Evolutionary conservation across 2,329 filamentous ascomycete species (phyloP), one percentile per base, ranked within the genome.

Genomic region (Chalaropsis ovoidea): DNA sequence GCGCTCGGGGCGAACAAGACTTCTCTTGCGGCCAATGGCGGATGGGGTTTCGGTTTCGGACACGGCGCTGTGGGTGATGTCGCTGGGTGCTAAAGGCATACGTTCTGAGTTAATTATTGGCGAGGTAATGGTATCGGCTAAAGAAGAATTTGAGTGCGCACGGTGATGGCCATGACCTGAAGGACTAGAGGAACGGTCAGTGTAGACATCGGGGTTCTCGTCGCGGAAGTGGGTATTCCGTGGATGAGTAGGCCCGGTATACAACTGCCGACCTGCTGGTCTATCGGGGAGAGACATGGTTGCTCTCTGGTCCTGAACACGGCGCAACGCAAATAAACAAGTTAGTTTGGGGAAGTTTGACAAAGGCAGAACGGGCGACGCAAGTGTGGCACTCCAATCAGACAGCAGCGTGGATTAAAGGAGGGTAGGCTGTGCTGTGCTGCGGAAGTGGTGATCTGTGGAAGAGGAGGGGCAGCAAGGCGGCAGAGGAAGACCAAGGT

Each of bases 1-100:
- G 70, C 94, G 85, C 76, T 99, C 94, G 0, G 94, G 94, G 68
- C 89, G 83, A 72, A 99, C 86, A 69, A 99, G 79, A 75, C 90
- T 96, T 74, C 88, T 86, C 77, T 97, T 97, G 71, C 92, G 85
- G 68, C 77, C 73, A 68, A 83, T 74, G 47, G 75, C 73, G 64
- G 75, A 72, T 63, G 76, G 71, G 68, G 69, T 39, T 31, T 67
- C 41, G 62, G 67, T 43, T 39, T 66, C 58, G 63, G 66, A 31
- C 54, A 69, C 56, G 62, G 69, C 68, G 52, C 68, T 68, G 17
- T 66, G 69, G 43, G 71, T 69, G 35, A 73, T 70, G n/a, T 74
- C 76, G 56, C 71, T 72, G 77, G 77, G 39, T 80, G 80, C 56
- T 81, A 82, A 72, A 84, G 76, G 72, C 80, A 82, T 68, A 78